Evolutionary conservation across 805 yeast genomes (phyloP).

Genomic region (Candida anglica): DNA sequence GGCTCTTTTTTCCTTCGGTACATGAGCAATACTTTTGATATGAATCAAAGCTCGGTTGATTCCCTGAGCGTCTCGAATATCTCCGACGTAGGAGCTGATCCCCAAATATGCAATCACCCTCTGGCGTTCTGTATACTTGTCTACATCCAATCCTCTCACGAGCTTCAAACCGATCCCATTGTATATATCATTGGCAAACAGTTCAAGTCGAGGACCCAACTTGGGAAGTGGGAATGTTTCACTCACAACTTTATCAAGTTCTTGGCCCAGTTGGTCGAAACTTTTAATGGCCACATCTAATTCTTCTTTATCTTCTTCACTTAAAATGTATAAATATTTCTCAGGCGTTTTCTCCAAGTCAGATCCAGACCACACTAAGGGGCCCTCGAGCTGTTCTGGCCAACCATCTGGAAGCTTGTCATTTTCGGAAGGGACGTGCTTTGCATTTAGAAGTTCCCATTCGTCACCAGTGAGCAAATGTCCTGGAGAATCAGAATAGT

Average conservation of each 20-base stretch:
- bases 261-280: constrained; percentile 1
- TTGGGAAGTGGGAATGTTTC: constrained; percentile 5
- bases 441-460: constrained; percentile 6
- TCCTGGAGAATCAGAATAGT: constrained; percentile 3
- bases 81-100: constrained; percentile 8
- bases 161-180: constrained; percentile 8
- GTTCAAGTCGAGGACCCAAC: constrained; percentile 5
- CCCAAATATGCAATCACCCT: constrained; percentile 8
- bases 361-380: constrained; percentile 7
- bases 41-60: constrained; percentile 9
- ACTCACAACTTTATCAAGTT: constrained; percentile 3
- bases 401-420: constrained; percentile 6
- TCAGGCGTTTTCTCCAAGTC: constrained; percentile 6
- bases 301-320: constrained; percentile 5
- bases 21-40: constrained; percentile 9
- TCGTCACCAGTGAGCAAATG: constrained; percentile 6
- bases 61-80: constrained; percentile 10
- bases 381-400: constrained; percentile 7
- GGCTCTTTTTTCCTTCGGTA: constrained; percentile 8
- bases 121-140: constrained; percentile 6
- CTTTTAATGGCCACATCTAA: constrained; percentile 4
- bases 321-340: constrained; percentile 6
- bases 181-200: constrained; percentile 7
- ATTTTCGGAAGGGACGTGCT: neutral
- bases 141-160: constrained; percentile 7